Base-by-base conservation (phyloP, 768 basidiomycete species). In the Artomyces pyxidatus region DNA sequence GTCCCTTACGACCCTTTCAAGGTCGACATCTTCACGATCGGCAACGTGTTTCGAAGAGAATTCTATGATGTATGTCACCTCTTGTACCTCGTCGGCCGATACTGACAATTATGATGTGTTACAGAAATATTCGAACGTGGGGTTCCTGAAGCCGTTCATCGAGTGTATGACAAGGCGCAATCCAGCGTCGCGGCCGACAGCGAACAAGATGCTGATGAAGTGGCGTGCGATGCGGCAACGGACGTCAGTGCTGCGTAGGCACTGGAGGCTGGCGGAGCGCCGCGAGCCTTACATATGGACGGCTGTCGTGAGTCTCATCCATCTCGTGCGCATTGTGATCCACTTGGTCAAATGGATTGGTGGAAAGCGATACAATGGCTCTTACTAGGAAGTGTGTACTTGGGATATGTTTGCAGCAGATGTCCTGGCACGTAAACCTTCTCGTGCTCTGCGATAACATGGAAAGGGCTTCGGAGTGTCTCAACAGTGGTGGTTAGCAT, bases 1-100 rank as follows among this genome's bases (percentile, higher is more conserved):
- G 32, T 35, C 12, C 59, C 56, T 2, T 61, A 64, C 35, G 59
- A 63, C 29, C 59, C 63, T 0, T 62, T 61, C 49, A 55, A 53
- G 37, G 48, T 59, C 2, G 61, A 64, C 40, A 47, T 62, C 2
- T 60, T 54, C 42, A 45, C 58, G n/a, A 19, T 61, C 3, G 61
- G 61, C 11, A 56, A 60, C 26, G 19, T 59, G 11, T 26, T 59
- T 22, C 16, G 42, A 3, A 21, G 38, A 12, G 21, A 37, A 12
- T 44, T 58, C 25, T 28, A 45, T 23, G 40, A 55, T 9, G 57
- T 57, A 17, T 6, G 55, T 47, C 21, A 2, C 11, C 17, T 12
- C 17, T 6, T 35, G 30, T 35, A 11, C 32, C 17, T 2, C 17
- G 12, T n/a, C 11, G 17, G 3, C 3, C 6, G 12, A 35, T 35